These are phyloP conservation scores for Saccharomyces pastorianus DNA, from an alignment of 1,139 yeast genomes.

Conservation along the genomic window DNA sequence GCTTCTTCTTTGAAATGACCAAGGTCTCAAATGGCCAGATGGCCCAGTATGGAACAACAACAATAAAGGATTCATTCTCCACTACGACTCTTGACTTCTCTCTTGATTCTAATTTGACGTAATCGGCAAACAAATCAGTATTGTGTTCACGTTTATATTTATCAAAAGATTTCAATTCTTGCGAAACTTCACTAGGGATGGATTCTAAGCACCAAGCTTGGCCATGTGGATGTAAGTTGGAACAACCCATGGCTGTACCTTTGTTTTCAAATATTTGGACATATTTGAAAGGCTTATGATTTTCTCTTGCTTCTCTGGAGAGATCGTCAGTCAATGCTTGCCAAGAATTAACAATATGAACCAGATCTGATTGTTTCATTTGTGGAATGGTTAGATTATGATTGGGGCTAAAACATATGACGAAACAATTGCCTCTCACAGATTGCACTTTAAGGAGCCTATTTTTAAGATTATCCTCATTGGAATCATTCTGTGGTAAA, in stretches of 20 bases:
- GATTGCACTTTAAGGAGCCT: conserved; percentile 50
- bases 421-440: conserved; percentile 62
- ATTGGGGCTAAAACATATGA: conserved; percentile 67
- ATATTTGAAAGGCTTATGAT: conserved; percentile 46
- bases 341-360: conserved; percentile 53
- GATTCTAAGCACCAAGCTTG: conserved; percentile 72
- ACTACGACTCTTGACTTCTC: conserved; percentile 48
- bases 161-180: conserved; percentile 46
- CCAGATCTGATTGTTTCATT: conserved; percentile 42
- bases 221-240: conserved; percentile 75
- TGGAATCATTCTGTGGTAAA: conserved; percentile 23
- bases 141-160: conserved; percentile 41
- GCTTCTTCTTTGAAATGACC: conserved; percentile 48
- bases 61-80: conserved; percentile 55
- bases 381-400: conserved; percentile 61
- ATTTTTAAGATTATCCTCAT: conserved; percentile 30
- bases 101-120: conserved; percentile 49
- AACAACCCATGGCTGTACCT: conserved; percentile 77
- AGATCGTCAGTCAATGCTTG: conserved; percentile 42
- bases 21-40: conserved; percentile 75
- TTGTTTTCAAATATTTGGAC: conserved; percentile 72
- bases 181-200: conserved; percentile 61
- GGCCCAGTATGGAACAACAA: conserved; percentile 80
- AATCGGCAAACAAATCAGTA: conserved; percentile 53
- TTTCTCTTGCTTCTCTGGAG: conserved; percentile 34